Percentiles rank a stretch among this genome's conserved stretches.
phyloP scores from a whole-genome alignment of 805 yeast species.

The Yamadazyma tumulicola region DNA sequence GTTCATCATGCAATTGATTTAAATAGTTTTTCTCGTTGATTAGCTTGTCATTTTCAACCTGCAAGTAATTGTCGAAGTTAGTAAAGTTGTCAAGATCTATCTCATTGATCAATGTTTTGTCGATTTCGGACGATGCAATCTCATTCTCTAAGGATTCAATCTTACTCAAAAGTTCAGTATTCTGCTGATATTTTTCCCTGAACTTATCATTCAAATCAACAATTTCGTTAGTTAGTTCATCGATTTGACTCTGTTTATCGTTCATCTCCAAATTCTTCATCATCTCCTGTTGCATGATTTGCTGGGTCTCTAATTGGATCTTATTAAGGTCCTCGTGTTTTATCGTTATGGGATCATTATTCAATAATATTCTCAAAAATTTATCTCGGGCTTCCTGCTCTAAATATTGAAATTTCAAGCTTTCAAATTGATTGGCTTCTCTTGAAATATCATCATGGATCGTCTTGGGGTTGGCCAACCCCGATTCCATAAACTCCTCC shows the following conservation, averaged over 20 bases:
- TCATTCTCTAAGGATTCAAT: constrained; percentile 19
- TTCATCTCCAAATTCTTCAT: constrained; percentile 23
- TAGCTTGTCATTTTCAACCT: constrained; percentile 4
- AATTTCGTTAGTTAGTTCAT: constrained; percentile 23
- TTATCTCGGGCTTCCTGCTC: constrained; percentile 73
- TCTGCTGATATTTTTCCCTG: constrained; percentile 20
- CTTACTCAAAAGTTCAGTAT: constrained; percentile 23
- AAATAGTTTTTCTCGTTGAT: constrained; percentile 4
- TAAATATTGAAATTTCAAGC: constrained; percentile 59
- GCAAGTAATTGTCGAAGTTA: constrained; percentile 5
- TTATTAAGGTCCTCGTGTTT: constrained; percentile 17
- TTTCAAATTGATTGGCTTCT: constrained; percentile 43
- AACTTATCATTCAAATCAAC: constrained; percentile 22
- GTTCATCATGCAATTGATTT: constrained; percentile 4
- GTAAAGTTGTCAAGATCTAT: constrained; percentile 7
- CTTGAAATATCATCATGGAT: constrained; percentile 32
- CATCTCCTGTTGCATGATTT: constrained; percentile 21
- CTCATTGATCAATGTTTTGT: constrained; percentile 5
- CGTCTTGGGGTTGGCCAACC: constrained; percentile 24
- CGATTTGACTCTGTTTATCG: constrained; percentile 25
- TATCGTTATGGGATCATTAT: constrained; percentile 12
- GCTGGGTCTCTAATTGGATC: constrained; percentile 20
- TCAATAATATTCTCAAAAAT: constrained; percentile 49
- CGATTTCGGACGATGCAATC: constrained; percentile 9
- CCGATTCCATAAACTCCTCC: constrained; percentile 15